Base-by-base conservation (phyloP, 208 protist species). In the Leishmania arabica region DNA sequence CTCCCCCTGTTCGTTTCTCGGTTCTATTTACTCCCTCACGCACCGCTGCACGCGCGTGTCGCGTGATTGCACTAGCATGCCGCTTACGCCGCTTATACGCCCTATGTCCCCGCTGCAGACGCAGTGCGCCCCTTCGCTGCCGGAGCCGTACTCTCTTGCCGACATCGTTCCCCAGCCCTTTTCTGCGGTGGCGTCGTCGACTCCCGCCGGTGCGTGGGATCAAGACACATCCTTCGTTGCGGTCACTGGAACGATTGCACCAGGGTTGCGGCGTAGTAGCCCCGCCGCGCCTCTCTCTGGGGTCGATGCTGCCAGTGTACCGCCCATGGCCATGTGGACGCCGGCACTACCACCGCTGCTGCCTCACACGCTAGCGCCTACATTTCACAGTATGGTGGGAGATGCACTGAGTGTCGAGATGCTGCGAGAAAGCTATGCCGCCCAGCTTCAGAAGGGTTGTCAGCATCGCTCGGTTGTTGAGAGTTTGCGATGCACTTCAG, bases 91-190 rank as follows among this genome's bases (percentile, higher is more conserved):
- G 15, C 74, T 86, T 19, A 86, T 86, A 54, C 77, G 82, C 19
- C 82, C 82, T 19, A 72, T 86, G 13, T 86, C 82, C 45, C 82
- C 82, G 27, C 74, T 86, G 58, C 82, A 86, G 78, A 86, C 82
- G 53, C 82, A 82, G 31, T 64, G 78, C 24, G 82, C 82, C 13
- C 82, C 82, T 15, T 45, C 51, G 27, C 54, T 86, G 54, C 82
- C 82, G 2, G 78, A 62, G 53, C 77, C 82, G 27, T 86, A 72
- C 65, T 70, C 49, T 34, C 47, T 82, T 5, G n/a, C 72, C 6
- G 78, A 78, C 34, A 73, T 53, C 19, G 8, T 78, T 19, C 17
- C 79, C 3, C 42, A 34, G n/a, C 49, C 45, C 37, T 27, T 60
- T 62, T 51, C 73, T 1, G 53, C 24, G 7, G 54, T 17, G n/a